These are phyloP conservation scores for Backusella australiensis DNA, from an alignment of 192 early-diverging fungal genomes.

Conservation along the genomic window DNA sequence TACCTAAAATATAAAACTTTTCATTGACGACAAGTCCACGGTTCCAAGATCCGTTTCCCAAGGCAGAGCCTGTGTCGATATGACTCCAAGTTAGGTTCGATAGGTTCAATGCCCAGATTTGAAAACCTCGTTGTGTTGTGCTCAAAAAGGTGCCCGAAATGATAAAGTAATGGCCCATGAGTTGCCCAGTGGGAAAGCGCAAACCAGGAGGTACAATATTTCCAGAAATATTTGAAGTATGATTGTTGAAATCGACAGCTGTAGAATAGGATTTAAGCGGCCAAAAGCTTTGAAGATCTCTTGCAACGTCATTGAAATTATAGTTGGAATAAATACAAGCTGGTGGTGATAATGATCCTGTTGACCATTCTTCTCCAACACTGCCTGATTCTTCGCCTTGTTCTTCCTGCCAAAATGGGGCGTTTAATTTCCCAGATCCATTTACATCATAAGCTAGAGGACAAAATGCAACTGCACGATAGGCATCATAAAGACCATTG, in stretches of 20 bases:
- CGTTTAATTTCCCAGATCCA: not conserved
- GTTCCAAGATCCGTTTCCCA: constrained; percentile 77
- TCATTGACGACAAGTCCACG: constrained; percentile 63
- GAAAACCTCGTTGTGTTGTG: constrained; percentile 62
- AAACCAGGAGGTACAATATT: constrained; percentile 65
- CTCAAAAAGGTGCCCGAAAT: constrained; percentile 72
- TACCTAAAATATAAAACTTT: constrained; percentile 70
- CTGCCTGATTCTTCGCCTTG: not conserved
- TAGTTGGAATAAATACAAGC: constrained; percentile 81
- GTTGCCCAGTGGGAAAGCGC: constrained; percentile 72
- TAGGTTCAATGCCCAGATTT: constrained; percentile 69
- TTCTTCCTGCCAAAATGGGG: constrained; percentile 15
- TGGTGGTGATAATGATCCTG: constrained; percentile 19
- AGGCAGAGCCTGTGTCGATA: constrained; percentile 63
- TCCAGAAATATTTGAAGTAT: constrained; percentile 63
- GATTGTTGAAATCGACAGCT: constrained; percentile 54
- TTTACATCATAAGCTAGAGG: constrained; percentile 29
- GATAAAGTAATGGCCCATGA: constrained; percentile 67
- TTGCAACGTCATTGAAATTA: constrained; percentile 74
- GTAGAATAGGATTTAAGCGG: constrained; percentile 43
- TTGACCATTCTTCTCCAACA: constrained; percentile 44
- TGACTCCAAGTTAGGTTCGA: constrained; percentile 60
- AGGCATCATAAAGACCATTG: constrained; percentile 72
- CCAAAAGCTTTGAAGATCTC: constrained; percentile 68
- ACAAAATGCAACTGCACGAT: constrained; percentile 70